phyloP scores from a whole-genome alignment of 2,329 filamentous ascomycete genomes.

The Graphium sp. region DNA sequence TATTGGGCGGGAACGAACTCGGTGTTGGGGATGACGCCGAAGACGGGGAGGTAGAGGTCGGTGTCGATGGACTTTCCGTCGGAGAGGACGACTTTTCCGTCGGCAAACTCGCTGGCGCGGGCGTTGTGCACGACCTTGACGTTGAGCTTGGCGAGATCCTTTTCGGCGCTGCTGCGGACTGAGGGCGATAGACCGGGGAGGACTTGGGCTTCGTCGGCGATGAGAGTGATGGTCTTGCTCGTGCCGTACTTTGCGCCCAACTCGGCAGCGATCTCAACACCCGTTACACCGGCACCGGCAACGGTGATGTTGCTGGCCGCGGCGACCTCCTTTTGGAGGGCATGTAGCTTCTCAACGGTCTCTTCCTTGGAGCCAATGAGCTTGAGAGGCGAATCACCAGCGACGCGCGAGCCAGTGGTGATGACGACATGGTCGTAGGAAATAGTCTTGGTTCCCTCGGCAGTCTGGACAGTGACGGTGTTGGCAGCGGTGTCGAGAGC shows the following conservation, averaged over 20 bases:
- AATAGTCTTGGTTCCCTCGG: constrained; percentile 17
- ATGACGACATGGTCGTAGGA: constrained; percentile 35
- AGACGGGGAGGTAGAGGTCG: constrained; percentile 28
- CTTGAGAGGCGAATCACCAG: constrained; percentile 27
- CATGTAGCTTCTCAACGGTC: constrained; percentile 20
- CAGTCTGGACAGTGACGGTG: constrained; percentile 21
- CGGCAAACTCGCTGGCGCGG: constrained; percentile 15
- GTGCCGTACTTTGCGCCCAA: constrained; percentile 14
- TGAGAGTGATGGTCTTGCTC: constrained; percentile 11
- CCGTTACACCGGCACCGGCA: constrained; percentile 19
- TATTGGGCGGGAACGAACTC: constrained; percentile 20
- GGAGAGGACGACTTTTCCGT: constrained; percentile 17
- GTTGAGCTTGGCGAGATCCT: constrained; percentile 23
- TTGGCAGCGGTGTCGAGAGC: constrained; percentile 22
- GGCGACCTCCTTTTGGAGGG: constrained; percentile 18
- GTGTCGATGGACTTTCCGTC: constrained; percentile 15
- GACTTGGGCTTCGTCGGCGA: constrained; percentile 6
- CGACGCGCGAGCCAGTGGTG: constrained; percentile 17
- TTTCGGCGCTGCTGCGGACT: constrained; percentile 19
- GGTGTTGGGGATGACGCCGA: constrained; percentile 26
- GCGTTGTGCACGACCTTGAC: constrained; percentile 22
- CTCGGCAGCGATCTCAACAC: constrained; percentile 19
- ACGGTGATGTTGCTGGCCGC: constrained; percentile 17
- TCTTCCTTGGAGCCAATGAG: constrained; percentile 20
- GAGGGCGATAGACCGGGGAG: constrained; percentile 7